Percentiles rank a stretch among this genome's conserved stretches.
Conservation (phyloP, 208 protist species). For the Acanthamoeba royreba region DNA sequence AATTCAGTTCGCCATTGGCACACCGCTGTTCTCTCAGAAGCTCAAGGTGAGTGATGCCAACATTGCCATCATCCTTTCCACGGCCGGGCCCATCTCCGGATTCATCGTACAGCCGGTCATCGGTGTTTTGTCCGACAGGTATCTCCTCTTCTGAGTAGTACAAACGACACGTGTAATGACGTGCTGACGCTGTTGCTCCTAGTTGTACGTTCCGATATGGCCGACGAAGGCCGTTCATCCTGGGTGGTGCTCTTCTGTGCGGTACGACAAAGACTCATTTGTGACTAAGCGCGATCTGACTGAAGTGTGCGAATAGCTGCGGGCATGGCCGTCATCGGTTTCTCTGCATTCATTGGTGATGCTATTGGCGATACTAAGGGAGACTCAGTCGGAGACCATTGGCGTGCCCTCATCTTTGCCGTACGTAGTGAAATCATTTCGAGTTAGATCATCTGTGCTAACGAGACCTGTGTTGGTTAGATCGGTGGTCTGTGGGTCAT, state of each 20-base stretch:
- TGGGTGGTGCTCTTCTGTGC: constrained; percentile 59
- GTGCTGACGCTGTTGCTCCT: too few relatives aligned
- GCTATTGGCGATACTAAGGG: constrained; percentile 43
- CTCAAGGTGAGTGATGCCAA: constrained; percentile 53
- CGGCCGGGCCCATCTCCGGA: constrained; percentile 59
- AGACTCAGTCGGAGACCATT: constrained; percentile 19
- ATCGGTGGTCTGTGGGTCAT: constrained; percentile 54
- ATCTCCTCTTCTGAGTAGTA: too few relatives aligned
- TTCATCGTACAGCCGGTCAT: constrained; percentile 72
- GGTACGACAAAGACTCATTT: constrained; percentile 17
- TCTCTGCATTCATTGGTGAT: constrained; percentile 34
- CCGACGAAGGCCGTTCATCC: constrained; percentile 69
- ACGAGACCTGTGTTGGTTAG: background rate
- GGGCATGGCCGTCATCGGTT: constrained; percentile 56
- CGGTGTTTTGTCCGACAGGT: constrained; percentile 61
- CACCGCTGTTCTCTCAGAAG: constrained; percentile 57
- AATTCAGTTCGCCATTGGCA: constrained; percentile 67
- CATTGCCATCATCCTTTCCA: constrained; percentile 59
- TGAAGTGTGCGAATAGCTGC: background rate
- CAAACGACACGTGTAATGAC: too few relatives aligned
- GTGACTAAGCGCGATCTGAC: too few relatives aligned
- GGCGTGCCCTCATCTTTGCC: constrained; percentile 47
- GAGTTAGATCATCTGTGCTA: background rate
- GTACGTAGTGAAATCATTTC: background rate
- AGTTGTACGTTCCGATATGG: constrained; percentile 42